A percentile compares a stretch with the other conserved stretches of the same genome.
These are phyloP conservation scores for Barnettozyma botsteinii DNA, from an alignment of 805 yeast species.

Conservation along the genomic window DNA sequence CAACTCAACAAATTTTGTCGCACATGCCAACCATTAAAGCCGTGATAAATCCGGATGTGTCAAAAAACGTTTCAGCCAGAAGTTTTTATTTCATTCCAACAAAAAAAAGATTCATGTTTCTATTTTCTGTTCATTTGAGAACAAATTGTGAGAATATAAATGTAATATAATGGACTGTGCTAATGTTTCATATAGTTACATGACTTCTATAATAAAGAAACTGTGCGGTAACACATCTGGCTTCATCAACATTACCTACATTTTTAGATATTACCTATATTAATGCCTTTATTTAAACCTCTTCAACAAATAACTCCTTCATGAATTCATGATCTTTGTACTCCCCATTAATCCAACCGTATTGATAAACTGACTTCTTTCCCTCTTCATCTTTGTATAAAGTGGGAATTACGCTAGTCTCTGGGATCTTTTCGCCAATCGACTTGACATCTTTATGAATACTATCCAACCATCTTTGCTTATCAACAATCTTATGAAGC, in stretches of 20 bases:
- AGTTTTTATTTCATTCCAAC: no score
- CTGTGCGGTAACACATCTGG: no score
- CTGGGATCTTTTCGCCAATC: background rate
- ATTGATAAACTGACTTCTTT: background rate
- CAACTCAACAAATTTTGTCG: background rate
- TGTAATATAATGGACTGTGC: no score
- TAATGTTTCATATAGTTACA: no score
- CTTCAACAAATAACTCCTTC: background rate
- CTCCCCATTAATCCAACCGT: background rate
- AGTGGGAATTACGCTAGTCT: background rate
- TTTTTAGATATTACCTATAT: background rate
- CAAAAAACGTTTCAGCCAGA: no score
- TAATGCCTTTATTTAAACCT: background rate
- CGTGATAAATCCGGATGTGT: background rate
- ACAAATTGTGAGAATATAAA: no score
- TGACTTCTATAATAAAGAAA: no score
- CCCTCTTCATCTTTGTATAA: background rate
- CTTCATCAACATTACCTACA: no score
- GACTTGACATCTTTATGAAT: background rate
- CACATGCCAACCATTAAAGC: background rate
- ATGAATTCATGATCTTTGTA: background rate
- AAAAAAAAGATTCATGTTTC: no score
- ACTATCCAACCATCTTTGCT: background rate
- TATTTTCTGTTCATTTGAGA: no score
- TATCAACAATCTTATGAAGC: background rate